Percentiles rank a stretch among this genome's conserved stretches.
Evolutionary conservation across 2,329 filamentous ascomycete species (phyloP).

Genomic region (Phoma sp.): DNA sequence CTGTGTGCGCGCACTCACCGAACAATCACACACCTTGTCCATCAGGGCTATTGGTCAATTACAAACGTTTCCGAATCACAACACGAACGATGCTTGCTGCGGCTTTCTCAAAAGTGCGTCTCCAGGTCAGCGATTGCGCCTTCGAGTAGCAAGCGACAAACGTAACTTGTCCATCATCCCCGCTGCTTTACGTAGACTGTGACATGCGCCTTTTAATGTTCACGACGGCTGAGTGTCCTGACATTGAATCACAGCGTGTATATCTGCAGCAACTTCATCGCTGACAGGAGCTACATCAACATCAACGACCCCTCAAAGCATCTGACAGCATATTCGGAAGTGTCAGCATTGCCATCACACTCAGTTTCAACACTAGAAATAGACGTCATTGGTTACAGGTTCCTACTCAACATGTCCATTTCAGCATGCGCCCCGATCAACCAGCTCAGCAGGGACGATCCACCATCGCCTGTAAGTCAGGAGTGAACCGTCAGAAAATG

Average conservation of each 20-base stretch:
- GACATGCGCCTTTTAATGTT: background rate
- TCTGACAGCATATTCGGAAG: background rate
- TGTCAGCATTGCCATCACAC: background rate
- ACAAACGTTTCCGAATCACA: background rate
- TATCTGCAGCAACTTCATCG: background rate
- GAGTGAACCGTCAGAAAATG: background rate
- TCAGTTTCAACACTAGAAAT: background rate
- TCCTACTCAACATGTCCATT: background rate
- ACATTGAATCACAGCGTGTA: slow-evolving; percentile 6
- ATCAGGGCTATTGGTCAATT: background rate
- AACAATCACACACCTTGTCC: background rate
- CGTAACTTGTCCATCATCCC: background rate
- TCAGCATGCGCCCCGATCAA: background rate
- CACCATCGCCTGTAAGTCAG: background rate
- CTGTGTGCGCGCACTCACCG: background rate
- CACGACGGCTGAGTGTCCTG: background rate
- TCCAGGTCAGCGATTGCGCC: background rate
- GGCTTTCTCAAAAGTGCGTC: background rate
- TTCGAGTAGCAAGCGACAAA: background rate
- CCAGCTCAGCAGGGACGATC: slow-evolving; percentile 1
- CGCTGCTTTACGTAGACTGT: background rate
- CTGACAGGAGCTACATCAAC: background rate
- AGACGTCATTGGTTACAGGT: slow-evolving; percentile 1
- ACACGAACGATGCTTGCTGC: background rate
- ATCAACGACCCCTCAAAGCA: background rate